Evolutionary conservation across 306 rosid genomes (phyloP).

Genomic region (Trifolium fragiferum): DNA sequence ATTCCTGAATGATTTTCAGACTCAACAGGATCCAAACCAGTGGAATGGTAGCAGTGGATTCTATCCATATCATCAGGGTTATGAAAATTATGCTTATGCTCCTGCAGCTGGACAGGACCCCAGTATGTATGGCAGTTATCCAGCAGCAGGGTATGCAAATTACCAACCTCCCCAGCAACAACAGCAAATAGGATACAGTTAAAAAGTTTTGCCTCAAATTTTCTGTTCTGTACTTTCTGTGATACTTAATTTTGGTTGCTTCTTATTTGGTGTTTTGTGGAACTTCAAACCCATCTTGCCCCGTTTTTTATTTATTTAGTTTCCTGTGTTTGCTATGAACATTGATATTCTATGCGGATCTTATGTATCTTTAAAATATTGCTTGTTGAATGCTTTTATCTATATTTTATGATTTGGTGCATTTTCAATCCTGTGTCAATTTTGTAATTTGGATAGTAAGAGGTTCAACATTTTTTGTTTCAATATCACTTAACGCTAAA

Average conservation of each 20-base stretch:
- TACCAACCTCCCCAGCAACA: constrained; percentile 84
- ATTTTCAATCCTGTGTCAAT: neutral
- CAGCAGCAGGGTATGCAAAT: constrained; percentile 62
- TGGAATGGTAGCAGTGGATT: constrained; percentile 78
- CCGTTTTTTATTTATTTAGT: neutral
- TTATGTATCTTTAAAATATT: constrained; percentile 30
- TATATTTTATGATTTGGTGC: neutral
- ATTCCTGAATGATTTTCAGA: constrained; percentile 50
- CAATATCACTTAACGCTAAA: too few species aligned
- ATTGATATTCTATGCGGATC: constrained; percentile 33
- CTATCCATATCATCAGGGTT: constrained; percentile 80
- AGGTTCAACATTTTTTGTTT: too few species aligned
- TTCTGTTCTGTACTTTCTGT: constrained; percentile 42
- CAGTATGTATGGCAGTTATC: constrained; percentile 72
- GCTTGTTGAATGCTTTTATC: constrained; percentile 34
- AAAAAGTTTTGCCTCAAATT: constrained; percentile 31
- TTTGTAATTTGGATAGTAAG: neutral
- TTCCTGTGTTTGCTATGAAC: constrained; percentile 37
- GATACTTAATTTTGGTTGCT: constrained; percentile 44
- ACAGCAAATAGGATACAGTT: constrained; percentile 82
- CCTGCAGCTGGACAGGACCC: constrained; percentile 86
- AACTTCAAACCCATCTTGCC: constrained; percentile 5
- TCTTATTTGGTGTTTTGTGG: neutral
- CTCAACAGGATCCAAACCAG: constrained; percentile 81
- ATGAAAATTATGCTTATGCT: constrained; percentile 78